Base-by-base conservation (phyloP, 1,139 yeast genomes). In the Candida gigantensis region DNA sequence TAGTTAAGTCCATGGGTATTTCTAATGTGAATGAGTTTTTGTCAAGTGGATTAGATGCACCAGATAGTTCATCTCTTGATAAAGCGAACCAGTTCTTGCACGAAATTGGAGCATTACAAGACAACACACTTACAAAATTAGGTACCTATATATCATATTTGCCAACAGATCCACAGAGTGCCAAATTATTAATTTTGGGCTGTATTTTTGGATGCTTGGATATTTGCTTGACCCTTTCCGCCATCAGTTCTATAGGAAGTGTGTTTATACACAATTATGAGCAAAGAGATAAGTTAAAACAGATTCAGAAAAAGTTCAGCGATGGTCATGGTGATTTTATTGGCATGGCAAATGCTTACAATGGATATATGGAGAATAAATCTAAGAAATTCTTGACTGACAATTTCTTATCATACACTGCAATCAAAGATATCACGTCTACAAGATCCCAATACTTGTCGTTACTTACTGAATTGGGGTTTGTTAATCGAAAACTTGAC, bases 1-100 rank as follows among this genome's bases (percentile, higher is more conserved):
- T 83, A 35, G 95, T 89, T 8, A 88, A 89, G 55, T 76, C 96
- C 1, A 88, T 92, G 95, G 96, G 95, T 0, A 75, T 90, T 18
- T 65, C 68, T 4, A 73, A 85, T 45, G 96, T 89, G 0, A 72
- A 72, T 39, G 72, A 65, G 16, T 92, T 92, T 51, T 68, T 92
- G 44, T 65, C 73, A 7, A 73, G 77, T 31, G 97, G 97, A 0
- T 60, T 92, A 34, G 97, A 90, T 55, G 83, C 95, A 1, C 97
- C 97, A 0, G 73, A 74, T 30, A 62, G 60, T 9, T 60, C 66
- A 1, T 77, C 92, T 1, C 59, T 92, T 28, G 62, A 65, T 3
- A 77, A 77, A 41, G 90, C 97, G 0, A 76, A 74, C 41, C 67
- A 70, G 31, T 68, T 79, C 28, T 67, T 92, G 44, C 68, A 66